Evolutionary conservation across 257 asterid genomes (phyloP).

Genomic region (Solanum bulbocastanum): DNA sequence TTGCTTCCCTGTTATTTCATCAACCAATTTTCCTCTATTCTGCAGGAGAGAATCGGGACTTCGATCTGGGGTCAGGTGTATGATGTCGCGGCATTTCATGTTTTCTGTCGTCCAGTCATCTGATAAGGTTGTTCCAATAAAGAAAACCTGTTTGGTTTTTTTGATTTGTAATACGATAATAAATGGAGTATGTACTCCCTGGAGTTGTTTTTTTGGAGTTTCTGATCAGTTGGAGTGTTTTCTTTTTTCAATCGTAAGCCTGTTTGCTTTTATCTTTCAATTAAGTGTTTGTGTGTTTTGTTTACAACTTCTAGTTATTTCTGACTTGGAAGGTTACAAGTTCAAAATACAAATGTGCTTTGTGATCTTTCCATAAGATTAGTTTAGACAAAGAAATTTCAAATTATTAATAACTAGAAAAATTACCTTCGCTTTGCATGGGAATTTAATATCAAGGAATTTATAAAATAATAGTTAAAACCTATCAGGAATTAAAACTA

Average conservation of each 20-base stretch:
- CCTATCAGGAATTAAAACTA: no score
- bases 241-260: not conserved
- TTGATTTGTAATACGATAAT: not conserved
- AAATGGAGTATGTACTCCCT: not conserved
- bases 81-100: not conserved
- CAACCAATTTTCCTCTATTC: not conserved
- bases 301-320: not conserved
- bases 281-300: not conserved
- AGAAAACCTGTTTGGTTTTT: not conserved
- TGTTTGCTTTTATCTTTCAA: not conserved
- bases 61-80: not conserved
- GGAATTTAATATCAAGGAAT: no score
- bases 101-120: not conserved
- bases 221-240: not conserved
- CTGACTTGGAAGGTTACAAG: no score
- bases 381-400: no score
- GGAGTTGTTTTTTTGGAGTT: not conserved
- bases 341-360: no score
- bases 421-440: no score
- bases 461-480: no score
- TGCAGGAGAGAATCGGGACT: not conserved
- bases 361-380: no score
- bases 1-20: not conserved
- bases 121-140: not conserved
- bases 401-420: no score